Evolutionary conservation across 192 early-diverging fungal species (phyloP).

Genomic region (Coemansia sp.): DNA sequence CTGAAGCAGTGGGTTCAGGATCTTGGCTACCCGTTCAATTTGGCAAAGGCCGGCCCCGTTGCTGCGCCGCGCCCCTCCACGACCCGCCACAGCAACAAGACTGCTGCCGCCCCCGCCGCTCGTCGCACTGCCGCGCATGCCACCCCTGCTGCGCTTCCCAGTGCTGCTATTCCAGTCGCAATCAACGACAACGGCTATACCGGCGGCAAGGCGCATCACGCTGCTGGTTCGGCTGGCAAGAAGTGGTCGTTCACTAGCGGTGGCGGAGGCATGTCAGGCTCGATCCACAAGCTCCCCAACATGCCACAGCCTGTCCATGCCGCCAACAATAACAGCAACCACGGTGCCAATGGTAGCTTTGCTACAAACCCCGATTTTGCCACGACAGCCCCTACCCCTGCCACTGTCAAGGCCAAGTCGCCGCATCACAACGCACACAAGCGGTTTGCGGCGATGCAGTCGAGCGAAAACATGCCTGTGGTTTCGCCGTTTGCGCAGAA

Average conservation of each 20-base stretch:
- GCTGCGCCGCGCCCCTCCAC: conserved; percentile 6
- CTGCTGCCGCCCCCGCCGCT: neutral
- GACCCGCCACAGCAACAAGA: conserved; percentile 21
- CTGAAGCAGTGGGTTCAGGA: conserved; percentile 52
- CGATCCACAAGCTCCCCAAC: conserved; percentile 7
- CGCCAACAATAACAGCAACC: conserved; percentile 14
- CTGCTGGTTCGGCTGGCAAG: conserved; percentile 20
- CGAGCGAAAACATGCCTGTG: neutral
- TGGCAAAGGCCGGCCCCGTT: conserved; percentile 7
- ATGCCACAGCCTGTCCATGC: conserved; percentile 8
- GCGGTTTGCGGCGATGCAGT: conserved; percentile 13
- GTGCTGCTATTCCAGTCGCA: neutral
- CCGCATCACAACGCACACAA: conserved; percentile 23
- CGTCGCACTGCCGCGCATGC: conserved; percentile 4
- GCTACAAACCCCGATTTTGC: conserved; percentile 16
- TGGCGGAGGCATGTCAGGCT: neutral
- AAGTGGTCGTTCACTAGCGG: conserved; percentile 29
- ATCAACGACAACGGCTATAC: too few species aligned
- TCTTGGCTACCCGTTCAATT: conserved; percentile 40
- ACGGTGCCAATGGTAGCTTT: too few species aligned
- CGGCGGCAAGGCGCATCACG: conserved; percentile 13
- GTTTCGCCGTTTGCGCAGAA: neutral
- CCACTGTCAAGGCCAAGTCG: conserved; percentile 15
- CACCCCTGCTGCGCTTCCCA: neutral
- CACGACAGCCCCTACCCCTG: neutral